These are phyloP conservation scores for Prunus mira DNA, from an alignment of 306 rosid genomes.

Conservation along the genomic window DNA sequence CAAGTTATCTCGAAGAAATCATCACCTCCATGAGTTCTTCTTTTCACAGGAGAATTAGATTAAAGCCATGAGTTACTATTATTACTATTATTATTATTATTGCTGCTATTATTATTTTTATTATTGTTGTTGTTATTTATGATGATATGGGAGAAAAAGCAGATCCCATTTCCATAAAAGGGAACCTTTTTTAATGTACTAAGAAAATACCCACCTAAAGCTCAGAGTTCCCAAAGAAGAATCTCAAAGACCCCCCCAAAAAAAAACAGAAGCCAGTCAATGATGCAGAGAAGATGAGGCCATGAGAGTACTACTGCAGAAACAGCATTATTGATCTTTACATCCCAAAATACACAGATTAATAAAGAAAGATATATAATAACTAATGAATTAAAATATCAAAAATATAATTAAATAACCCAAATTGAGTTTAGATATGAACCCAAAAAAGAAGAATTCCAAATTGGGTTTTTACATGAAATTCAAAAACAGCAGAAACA, in stretches of 20 bases:
- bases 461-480: slow-evolving; percentile 23
- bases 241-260: slow-evolving; percentile 45
- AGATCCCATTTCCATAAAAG: slow-evolving; percentile 82
- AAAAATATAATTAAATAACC: slow-evolving; percentile 8
- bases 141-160: slow-evolving; percentile 70
- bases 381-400: background rate
- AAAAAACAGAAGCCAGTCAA: slow-evolving; percentile 43
- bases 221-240: slow-evolving; percentile 78
- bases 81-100: slow-evolving; percentile 20
- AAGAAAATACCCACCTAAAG: slow-evolving; percentile 82
- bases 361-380: background rate
- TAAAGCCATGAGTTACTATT: slow-evolving; percentile 21
- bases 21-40: slow-evolving; percentile 59
- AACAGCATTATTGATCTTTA: slow-evolving; percentile 63
- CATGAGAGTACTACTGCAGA: slow-evolving; percentile 51
- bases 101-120: background rate
- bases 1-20: slow-evolving; percentile 67
- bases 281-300: slow-evolving; percentile 71
- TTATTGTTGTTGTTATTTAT: slow-evolving; percentile 30
- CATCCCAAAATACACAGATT: slow-evolving; percentile 20
- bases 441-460: slow-evolving; percentile 15
- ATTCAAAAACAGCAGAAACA: slow-evolving; percentile 24
- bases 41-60: slow-evolving; percentile 50
- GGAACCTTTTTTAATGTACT: slow-evolving; percentile 69
- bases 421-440: background rate